Evolutionary conservation across 2,329 filamentous ascomycete species (phyloP).

Genomic region (Paraconiothyrium brasiliense): DNA sequence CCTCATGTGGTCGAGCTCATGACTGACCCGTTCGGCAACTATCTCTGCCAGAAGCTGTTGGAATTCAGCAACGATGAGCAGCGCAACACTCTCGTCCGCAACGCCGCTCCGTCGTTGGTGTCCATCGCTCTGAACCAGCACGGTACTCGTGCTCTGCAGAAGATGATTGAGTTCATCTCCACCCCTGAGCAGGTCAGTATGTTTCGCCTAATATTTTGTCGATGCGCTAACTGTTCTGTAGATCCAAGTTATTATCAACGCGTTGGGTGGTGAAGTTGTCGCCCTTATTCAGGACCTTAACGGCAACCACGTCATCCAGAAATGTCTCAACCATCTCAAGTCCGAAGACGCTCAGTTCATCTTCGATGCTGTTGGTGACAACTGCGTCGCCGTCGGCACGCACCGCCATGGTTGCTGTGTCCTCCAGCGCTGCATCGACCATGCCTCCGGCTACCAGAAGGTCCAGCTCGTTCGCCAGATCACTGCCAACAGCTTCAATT

Average conservation of each 20-base stretch:
- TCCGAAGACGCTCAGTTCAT: slow-evolving; percentile 91
- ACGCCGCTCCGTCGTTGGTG: slow-evolving; percentile 86
- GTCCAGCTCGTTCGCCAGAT: slow-evolving; percentile 85
- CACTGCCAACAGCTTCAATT: slow-evolving; percentile 83
- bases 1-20: slow-evolving; percentile 95
- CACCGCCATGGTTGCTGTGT: slow-evolving; percentile 98
- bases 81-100: slow-evolving; percentile 90
- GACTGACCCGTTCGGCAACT: slow-evolving; percentile 98
- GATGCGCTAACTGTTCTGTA: slow-evolving; percentile 31
- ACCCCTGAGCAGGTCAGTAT: slow-evolving; percentile 73
- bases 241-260: slow-evolving; percentile 85
- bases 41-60: slow-evolving; percentile 97
- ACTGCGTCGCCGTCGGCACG: slow-evolving; percentile 91
- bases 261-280: slow-evolving; percentile 84
- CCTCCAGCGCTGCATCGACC: slow-evolving; percentile 96
- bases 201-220: neutral
- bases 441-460: slow-evolving; percentile 91
- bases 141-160: slow-evolving; percentile 93
- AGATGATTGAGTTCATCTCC: slow-evolving; percentile 98
- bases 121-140: slow-evolving; percentile 97
- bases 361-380: slow-evolving; percentile 87
- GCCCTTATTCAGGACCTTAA: slow-evolving; percentile 97
- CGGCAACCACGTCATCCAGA: slow-evolving; percentile 98
- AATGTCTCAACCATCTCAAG: slow-evolving; percentile 94
- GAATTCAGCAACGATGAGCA: slow-evolving; percentile 96